phyloP scores from a whole-genome alignment of 495 filamentous ascomycete genomes.

The Xylaria castorea region DNA sequence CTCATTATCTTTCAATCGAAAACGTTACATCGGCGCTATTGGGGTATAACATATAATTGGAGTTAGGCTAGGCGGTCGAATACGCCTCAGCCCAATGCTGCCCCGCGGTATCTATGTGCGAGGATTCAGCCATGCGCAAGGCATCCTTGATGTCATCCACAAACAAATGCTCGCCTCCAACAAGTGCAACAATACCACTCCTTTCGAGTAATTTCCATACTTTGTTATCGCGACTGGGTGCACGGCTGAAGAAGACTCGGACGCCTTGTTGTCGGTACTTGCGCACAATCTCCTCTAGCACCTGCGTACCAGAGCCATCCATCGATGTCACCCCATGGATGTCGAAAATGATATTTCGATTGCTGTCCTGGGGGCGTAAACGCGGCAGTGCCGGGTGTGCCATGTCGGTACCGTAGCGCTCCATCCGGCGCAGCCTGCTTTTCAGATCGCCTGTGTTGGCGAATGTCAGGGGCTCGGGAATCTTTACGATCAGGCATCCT shows the following conservation, averaged over 20 bases:
- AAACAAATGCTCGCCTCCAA: slow-evolving; percentile 78
- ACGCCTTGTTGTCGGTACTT: slow-evolving; percentile 75
- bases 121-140: slow-evolving; percentile 75
- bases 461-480: slow-evolving; percentile 95
- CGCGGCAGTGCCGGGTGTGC: slow-evolving; percentile 88
- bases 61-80: slow-evolving; percentile 3
- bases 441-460: slow-evolving; percentile 96
- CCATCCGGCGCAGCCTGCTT: slow-evolving; percentile 78
- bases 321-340: slow-evolving; percentile 93
- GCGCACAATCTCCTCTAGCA: slow-evolving; percentile 85
- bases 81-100: slow-evolving; percentile 5
- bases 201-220: slow-evolving; percentile 77
- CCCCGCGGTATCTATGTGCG: slow-evolving; percentile 45
- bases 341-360: slow-evolving; percentile 93
- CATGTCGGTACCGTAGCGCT: slow-evolving; percentile 82
- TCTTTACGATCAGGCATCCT: slow-evolving; percentile 93
- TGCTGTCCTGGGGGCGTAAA: slow-evolving; percentile 72
- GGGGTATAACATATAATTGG: slow-evolving; percentile 5
- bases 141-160: slow-evolving; percentile 85
- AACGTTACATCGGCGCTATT: neutral
- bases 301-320: slow-evolving; percentile 91
- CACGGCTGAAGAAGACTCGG: slow-evolving; percentile 86
- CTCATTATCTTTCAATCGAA: neutral
- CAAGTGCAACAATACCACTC: slow-evolving; percentile 82
- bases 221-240: slow-evolving; percentile 63